Base-by-base conservation (phyloP, 805 yeast species). In the Ogataea trehalophila region DNA sequence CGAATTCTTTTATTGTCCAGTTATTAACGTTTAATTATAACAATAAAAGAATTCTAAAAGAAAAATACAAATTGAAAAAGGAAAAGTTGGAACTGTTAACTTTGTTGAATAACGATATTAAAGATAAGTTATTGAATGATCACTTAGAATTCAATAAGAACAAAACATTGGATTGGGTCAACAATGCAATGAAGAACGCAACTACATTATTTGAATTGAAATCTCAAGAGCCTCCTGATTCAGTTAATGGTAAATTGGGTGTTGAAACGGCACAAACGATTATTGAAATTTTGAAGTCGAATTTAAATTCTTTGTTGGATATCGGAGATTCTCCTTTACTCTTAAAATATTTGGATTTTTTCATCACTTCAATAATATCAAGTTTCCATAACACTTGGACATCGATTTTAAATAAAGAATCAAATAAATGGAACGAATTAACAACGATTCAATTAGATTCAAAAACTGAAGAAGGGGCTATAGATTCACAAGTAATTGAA, bases 161-260 rank as follows among this genome's bases (percentile, higher is more conserved):
- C 20, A 89, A 89, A 64, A 84, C 92, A 74, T 77, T 76, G 15
- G 95, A 89, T 67, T 94, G 98, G 98, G 80, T 88, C 65, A 63
- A 65, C 4, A 87, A 82, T 51, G 74, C 65, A 6, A 42, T 58
- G 15, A 41, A 33, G 2, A 57, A 57, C 6, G 60, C 65, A 6
- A 42, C 79, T 18, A 72, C 70, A 23, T 74, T 82, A 14, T 92
- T 92, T 62, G 67, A 71, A 35, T 71, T 73, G 39, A 80, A 97
- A 62, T 70, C 73, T 15, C 73, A 75, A 7, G 90, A 95, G 7
- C 97, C 97, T 7, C 52, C 61, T n/a, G 66, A 62, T 41, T 49
- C 56, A 8, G 45, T 54, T 7, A 55, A 55, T 18, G 64, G 50
- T 37, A 48, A 51, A 38, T 48, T 63, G 34, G 65, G 65, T n/a